phyloP scores from a whole-genome alignment of 257 asterid species.

The Solanum gracilifrons region DNA sequence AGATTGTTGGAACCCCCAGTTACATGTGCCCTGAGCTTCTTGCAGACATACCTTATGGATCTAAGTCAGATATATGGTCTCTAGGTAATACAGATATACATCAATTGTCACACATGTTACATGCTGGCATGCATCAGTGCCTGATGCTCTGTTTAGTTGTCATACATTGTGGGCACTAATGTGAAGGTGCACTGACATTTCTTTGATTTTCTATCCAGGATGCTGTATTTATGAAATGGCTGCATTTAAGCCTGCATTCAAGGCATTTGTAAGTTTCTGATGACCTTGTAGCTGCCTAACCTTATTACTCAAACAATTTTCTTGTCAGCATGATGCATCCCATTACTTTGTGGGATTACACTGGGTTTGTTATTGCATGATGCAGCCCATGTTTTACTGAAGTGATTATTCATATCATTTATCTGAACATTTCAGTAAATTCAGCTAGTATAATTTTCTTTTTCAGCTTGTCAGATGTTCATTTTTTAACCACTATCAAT shows the following conservation, averaged over 20 bases:
- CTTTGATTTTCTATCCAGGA: constrained; percentile 36
- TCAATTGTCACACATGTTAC: neutral
- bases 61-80: constrained; percentile 93
- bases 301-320: neutral
- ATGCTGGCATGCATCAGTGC: neutral
- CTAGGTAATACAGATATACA: constrained; percentile 42
- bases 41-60: constrained; percentile 91
- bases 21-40: constrained; percentile 98
- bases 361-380: neutral
- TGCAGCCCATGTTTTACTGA: neutral
- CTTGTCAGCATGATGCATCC: neutral
- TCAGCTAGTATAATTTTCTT: neutral
- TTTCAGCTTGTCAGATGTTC: neutral
- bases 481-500: neutral
- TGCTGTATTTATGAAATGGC: constrained; percentile 94
- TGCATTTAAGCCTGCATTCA: constrained; percentile 86
- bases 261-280: constrained; percentile 80
- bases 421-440: neutral
- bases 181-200: constrained; percentile 5
- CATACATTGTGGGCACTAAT: neutral
- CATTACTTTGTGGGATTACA: neutral
- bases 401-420: neutral
- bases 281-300: neutral
- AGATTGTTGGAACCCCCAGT: constrained; percentile 97
- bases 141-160: neutral